Evolutionary conservation across 225 moss, liverwort and hornwort genomes (phyloP).

Genomic region (Antitrichia curtipendula): DNA sequence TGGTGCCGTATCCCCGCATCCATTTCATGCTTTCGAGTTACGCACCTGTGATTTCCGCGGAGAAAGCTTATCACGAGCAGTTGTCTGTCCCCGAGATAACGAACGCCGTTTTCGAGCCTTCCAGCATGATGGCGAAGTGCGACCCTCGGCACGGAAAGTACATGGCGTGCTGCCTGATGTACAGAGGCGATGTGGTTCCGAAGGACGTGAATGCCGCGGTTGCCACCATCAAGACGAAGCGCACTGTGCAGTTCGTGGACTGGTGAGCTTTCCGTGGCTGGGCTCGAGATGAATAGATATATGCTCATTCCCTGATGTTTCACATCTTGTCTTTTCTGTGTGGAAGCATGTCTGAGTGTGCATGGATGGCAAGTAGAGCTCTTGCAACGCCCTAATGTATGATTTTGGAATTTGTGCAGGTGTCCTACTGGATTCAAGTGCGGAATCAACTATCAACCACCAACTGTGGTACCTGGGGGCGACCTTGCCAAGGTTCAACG

Average conservation of each 20-base stretch:
- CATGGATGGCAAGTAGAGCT: background rate
- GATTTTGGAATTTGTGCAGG: slow-evolving; percentile 1
- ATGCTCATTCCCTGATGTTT: background rate
- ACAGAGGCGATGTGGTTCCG: slow-evolving; percentile 48
- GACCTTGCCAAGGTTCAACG: slow-evolving; percentile 40
- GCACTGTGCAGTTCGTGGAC: slow-evolving; percentile 40
- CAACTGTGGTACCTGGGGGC: slow-evolving; percentile 41
- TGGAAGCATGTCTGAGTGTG: background rate
- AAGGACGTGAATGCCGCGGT: slow-evolving; percentile 43
- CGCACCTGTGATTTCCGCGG: slow-evolving; percentile 39
- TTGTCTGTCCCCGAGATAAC: slow-evolving; percentile 44
- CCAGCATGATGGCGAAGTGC: slow-evolving; percentile 58
- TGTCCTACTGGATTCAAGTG: slow-evolving; percentile 49
- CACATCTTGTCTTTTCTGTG: background rate
- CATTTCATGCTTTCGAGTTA: slow-evolving; percentile 55
- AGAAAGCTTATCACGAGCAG: slow-evolving; percentile 56
- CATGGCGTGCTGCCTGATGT: slow-evolving; percentile 61
- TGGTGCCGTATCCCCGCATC: slow-evolving; percentile 42
- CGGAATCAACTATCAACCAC: slow-evolving; percentile 51
- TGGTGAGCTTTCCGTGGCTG: slow-evolving; percentile 4
- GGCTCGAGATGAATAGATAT: background rate
- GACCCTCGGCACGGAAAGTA: slow-evolving; percentile 53
- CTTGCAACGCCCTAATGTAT: background rate
- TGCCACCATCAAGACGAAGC: slow-evolving; percentile 49
- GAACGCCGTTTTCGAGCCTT: slow-evolving; percentile 50